These are phyloP conservation scores for Aureobasidium uvarum DNA, from an alignment of 2,329 filamentous ascomycete species.

Conservation along the genomic window DNA sequence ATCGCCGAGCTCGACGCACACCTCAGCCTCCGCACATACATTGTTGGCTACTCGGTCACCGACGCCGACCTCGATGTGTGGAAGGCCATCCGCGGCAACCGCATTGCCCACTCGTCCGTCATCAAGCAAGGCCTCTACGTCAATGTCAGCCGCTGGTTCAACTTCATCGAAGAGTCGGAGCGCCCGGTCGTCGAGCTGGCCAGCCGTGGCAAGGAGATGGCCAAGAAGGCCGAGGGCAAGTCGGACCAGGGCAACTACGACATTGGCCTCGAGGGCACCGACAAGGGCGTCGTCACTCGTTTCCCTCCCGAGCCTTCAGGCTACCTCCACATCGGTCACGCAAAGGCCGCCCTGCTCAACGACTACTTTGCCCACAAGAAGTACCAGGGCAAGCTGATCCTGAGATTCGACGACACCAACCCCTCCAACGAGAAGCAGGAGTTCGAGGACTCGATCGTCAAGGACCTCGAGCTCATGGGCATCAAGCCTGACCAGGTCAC, in stretches of 20 bases:
- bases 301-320: constrained; percentile 96
- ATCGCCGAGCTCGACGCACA: constrained; percentile 80
- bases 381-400: constrained; percentile 84
- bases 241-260: constrained; percentile 85
- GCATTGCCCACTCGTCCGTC: constrained; percentile 70
- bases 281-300: constrained; percentile 84
- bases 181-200: constrained; percentile 63
- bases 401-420: constrained; percentile 97
- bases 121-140: constrained; percentile 73
- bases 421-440: constrained; percentile 96
- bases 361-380: constrained; percentile 96
- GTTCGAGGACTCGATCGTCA: constrained; percentile 88
- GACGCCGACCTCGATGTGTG: constrained; percentile 79
- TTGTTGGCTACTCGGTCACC: constrained; percentile 75
- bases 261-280: constrained; percentile 78
- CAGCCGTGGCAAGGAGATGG: constrained; percentile 55
- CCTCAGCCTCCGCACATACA: constrained; percentile 80
- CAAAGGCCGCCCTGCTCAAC: constrained; percentile 88
- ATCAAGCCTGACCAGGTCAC: constrained; percentile 83
- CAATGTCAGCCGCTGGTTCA: constrained; percentile 84
- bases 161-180: constrained; percentile 74
- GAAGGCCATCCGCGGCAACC: constrained; percentile 78
- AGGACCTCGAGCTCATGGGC: constrained; percentile 87
- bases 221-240: constrained; percentile 75
- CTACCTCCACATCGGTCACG: constrained; percentile 93